phyloP scores from a whole-genome alignment of 805 yeast species.

The Kluyveromyces starmeri region DNA sequence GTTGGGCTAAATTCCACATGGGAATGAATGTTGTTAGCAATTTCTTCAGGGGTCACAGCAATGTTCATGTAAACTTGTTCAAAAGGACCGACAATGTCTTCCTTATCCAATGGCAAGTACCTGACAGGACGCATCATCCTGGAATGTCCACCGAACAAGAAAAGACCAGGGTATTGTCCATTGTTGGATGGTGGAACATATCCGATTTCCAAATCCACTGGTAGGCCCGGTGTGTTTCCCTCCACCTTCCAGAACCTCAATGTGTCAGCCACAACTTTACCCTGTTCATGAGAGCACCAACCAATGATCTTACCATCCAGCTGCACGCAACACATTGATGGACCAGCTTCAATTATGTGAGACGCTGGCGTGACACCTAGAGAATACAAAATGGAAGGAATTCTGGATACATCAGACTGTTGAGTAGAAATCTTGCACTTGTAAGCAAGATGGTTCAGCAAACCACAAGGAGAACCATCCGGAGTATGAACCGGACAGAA shows the following conservation, averaged over 20 bases:
- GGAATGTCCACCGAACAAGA: slow-evolving; percentile 81
- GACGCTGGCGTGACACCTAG: slow-evolving; percentile 74
- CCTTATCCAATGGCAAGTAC: slow-evolving; percentile 74
- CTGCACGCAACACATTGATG: slow-evolving; percentile 81
- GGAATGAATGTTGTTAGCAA: slow-evolving; percentile 67
- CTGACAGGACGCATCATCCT: slow-evolving; percentile 95
- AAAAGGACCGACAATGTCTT: slow-evolving; percentile 91
- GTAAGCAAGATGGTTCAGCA: slow-evolving; percentile 92
- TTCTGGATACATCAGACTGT: slow-evolving; percentile 61
- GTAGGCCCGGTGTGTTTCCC: slow-evolving; percentile 59
- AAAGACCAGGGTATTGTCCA: slow-evolving; percentile 97
- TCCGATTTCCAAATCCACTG: slow-evolving; percentile 84
- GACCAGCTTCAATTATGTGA: slow-evolving; percentile 78
- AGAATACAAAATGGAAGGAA: slow-evolving; percentile 55
- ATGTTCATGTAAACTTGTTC: slow-evolving; percentile 96
- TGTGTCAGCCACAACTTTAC: slow-evolving; percentile 78
- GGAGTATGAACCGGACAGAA: slow-evolving; percentile 98
- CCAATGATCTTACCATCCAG: slow-evolving; percentile 89
- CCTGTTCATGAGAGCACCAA: slow-evolving; percentile 88
- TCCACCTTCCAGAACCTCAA: slow-evolving; percentile 89
- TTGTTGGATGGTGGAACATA: slow-evolving; percentile 91
- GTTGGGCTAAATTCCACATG: slow-evolving; percentile 96
- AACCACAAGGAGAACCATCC: slow-evolving; percentile 99
- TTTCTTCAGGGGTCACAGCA: slow-evolving; percentile 91
- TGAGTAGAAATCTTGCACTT: slow-evolving; percentile 81